A percentile compares a stretch with the other conserved stretches of the same genome.
Evolutionary conservation across 345 rosid species (phyloP).

Genomic region (Raphanus raphanistrum): DNA sequence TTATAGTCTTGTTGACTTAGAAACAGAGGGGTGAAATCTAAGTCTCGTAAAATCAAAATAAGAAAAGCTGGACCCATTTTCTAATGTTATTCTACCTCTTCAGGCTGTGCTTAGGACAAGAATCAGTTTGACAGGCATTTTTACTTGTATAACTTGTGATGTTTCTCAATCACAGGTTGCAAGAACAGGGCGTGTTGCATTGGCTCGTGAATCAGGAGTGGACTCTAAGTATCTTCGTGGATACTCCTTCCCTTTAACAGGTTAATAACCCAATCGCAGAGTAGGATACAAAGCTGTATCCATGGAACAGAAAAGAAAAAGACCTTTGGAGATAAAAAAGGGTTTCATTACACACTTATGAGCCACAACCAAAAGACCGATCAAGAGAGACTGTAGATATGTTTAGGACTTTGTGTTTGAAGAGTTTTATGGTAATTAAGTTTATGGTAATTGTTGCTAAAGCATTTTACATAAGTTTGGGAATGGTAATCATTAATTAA

Average conservation of each 20-base stretch:
- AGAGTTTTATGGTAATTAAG: too few relatives aligned
- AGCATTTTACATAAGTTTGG: too few relatives aligned
- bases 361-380: neutral
- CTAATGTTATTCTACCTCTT: neutral
- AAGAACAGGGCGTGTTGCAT: conserved; percentile 85
- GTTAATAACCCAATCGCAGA: conserved; percentile 3
- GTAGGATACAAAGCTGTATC: conserved; percentile 7
- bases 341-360: conserved; percentile 16
- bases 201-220: conserved; percentile 86
- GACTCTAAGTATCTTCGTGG: conserved; percentile 89
- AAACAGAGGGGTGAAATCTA: neutral
- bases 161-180: conserved; percentile 60
- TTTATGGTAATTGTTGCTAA: too few relatives aligned
- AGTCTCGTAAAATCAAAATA: neutral
- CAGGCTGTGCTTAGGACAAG: neutral
- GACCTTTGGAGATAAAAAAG: conserved; percentile 22
- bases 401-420: neutral
- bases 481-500: too few relatives aligned
- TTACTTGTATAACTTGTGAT: neutral
- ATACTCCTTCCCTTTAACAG: conserved; percentile 63
- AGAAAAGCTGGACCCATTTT: neutral
- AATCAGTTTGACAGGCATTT: conserved; percentile 7
- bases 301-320: conserved; percentile 6
- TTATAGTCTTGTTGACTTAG: neutral
- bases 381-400: neutral